Evolutionary conservation across 1,284 basidiomycete species (phyloP), one percentile per base, ranked within the genome.

Genomic region (Irpex rosettiformis): DNA sequence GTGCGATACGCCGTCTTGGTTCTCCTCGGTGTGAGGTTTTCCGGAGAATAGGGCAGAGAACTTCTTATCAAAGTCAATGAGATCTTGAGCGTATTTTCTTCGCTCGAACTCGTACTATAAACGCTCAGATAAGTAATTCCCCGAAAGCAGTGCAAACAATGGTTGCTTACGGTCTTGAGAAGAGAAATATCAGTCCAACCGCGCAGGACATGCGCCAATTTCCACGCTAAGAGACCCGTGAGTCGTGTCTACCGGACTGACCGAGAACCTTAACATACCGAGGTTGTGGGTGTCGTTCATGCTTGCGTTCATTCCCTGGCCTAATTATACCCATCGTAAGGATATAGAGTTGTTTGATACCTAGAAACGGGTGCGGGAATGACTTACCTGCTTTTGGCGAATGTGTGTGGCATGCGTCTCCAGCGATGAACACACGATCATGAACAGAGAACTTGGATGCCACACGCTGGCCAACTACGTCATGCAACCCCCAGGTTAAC

Each of bases 211-310:
- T 89, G 82, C 0, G 77, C 78, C 48, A 94, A 66, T 68, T 94
- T 94, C 91, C 91, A 93, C 2, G 80, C 86, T 85, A 57, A 16
- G 4, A 33, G 24, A 11, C 33, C 29, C 16, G 2, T 28, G 18
- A 7, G 16, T 45, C 11, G 7, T 4, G 21, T 5, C 24, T 13
- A 40, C 52, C 10, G 42, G 22, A 28, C 11, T 16, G 33, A 3
- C 4, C 33, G 16, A 28, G 25, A 1, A 5, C 11, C 1, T 40
- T 25, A 27, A 66, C 71, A 10, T 45, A 84, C 86, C 79, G 16
- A 93, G 78, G 66, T 93, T 93, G 64, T 91, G 90, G 8, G 86
- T 83, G 67, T 94, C 91, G 61, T 88, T 89, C 89, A 93, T 92
- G 65, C 88, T 89, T 1, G 83, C 83, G 65, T 87, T 87, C 84